Evolutionary conservation across 1,139 yeast species (phyloP).

Genomic region (Pichia sp.): DNA sequence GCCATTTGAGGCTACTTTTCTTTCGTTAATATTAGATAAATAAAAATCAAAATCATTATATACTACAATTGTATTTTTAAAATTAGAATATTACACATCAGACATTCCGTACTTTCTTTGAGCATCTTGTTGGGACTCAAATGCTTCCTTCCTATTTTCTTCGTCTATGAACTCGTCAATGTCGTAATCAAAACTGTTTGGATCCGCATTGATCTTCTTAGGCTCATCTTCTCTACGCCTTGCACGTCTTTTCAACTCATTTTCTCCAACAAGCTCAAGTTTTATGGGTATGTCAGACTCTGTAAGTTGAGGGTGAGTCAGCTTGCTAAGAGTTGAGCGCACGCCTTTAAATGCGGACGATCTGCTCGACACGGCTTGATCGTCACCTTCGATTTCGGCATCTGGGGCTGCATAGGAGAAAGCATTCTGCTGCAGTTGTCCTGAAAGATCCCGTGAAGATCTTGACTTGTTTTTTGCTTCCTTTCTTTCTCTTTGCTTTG

Average conservation of each 20-base stretch:
- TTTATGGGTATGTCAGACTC: constrained; percentile 36
- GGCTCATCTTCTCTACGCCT: neutral
- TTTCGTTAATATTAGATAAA: too few relatives aligned
- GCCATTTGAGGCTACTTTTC: too few relatives aligned
- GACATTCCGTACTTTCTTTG: constrained; percentile 7
- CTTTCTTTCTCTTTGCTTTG: constrained; percentile 12
- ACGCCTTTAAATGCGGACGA: constrained; percentile 7
- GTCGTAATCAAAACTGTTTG: constrained; percentile 41
- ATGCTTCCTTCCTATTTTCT: constrained; percentile 33
- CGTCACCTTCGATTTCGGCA: constrained; percentile 23
- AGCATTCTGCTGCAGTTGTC: constrained; percentile 3
- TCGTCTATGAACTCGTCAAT: constrained; percentile 46
- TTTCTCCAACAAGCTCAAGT: constrained; percentile 24
- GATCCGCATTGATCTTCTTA: constrained; percentile 26
- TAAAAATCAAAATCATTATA: too few relatives aligned
- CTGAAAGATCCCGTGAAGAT: neutral
- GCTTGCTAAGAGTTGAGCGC: constrained; percentile 7
- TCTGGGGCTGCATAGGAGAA: constrained; percentile 37
- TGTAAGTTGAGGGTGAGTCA: constrained; percentile 20
- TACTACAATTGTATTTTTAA: too few relatives aligned
- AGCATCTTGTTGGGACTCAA: constrained; percentile 9
- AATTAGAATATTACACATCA: constrained; percentile 1
- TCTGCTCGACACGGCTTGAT: constrained; percentile 3
- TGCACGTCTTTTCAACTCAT: constrained; percentile 22
- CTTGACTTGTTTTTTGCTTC: constrained; percentile 8